Evolutionary conservation across 345 rosid genomes (phyloP).

Genomic region (Euphorbia pulcherrima): DNA sequence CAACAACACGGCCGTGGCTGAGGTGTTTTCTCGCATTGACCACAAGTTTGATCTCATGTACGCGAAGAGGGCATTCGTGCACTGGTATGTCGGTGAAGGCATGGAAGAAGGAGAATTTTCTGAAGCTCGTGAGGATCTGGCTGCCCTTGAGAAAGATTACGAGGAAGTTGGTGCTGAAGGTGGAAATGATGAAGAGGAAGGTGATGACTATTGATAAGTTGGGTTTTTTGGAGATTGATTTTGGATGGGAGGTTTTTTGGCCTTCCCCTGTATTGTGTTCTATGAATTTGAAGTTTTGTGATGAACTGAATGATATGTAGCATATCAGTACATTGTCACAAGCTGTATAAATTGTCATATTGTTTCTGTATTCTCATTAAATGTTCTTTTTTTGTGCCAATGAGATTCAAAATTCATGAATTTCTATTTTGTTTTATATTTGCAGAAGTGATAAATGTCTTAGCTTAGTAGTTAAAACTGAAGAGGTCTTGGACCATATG

Average conservation of each 20-base stretch:
- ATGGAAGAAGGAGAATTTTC: slow-evolving; percentile 43
- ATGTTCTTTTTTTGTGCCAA: slow-evolving; percentile 2
- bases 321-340: background rate
- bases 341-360: slow-evolving; percentile 5
- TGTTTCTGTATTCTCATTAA: background rate
- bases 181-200: slow-evolving; percentile 30
- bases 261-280: background rate
- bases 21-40: slow-evolving; percentile 37
- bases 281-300: background rate
- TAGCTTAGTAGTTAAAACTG: no score
- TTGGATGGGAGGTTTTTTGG: background rate
- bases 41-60: slow-evolving; percentile 39
- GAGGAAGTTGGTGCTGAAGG: slow-evolving; percentile 38
- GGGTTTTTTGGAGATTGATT: no score
- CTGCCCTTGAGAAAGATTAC: slow-evolving; percentile 32
- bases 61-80: slow-evolving; percentile 38
- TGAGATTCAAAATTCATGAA: background rate
- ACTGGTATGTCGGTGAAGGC: slow-evolving; percentile 42
- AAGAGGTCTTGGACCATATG: no score
- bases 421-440: no score
- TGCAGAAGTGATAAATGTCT: no score
- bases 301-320: background rate
- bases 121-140: slow-evolving; percentile 37
- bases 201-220: slow-evolving; percentile 18
- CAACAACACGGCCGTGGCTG: slow-evolving; percentile 42